phyloP scores from a whole-genome alignment of 2,329 filamentous ascomycete species.

The Nannizziopsis barbatae region DNA sequence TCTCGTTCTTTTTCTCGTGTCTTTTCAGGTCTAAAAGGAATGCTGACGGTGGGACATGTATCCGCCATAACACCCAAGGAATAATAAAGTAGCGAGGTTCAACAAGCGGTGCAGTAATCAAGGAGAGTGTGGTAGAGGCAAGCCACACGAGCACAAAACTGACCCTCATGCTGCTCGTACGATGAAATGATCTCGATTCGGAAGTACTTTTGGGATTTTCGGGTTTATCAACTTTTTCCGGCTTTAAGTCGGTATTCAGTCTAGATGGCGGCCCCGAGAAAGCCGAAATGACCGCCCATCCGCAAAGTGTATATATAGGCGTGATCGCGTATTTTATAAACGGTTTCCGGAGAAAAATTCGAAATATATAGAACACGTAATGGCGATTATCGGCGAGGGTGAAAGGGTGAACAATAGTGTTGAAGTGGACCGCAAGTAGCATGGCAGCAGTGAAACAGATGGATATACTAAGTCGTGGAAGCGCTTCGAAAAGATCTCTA shows the following conservation, averaged over 20 bases:
- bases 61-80: constrained; percentile 84
- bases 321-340: constrained; percentile 56
- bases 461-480: constrained; percentile 32
- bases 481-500: not conserved
- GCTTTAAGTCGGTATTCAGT: not conserved
- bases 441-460: constrained; percentile 33
- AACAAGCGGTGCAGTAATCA: constrained; percentile 81
- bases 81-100: constrained; percentile 95
- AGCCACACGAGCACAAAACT: constrained; percentile 53
- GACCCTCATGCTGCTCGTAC: constrained; percentile 22
- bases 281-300: constrained; percentile 55
- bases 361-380: constrained; percentile 95
- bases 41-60: constrained; percentile 53
- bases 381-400: constrained; percentile 93
- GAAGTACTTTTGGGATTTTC: too few relatives aligned
- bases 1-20: not conserved
- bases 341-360: constrained; percentile 61
- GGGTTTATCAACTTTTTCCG: too few relatives aligned
- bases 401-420: constrained; percentile 92
- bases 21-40: constrained; percentile 1
- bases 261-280: constrained; percentile 35
- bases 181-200: too few relatives aligned
- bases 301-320: constrained; percentile 58
- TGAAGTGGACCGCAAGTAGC: constrained; percentile 53
- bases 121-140: constrained; percentile 60